A percentile compares a stretch with the other conserved stretches of the same genome.
phyloP scores from a whole-genome alignment of 1,284 basidiomycete species.

The Microbotryum violaceum region DNA sequence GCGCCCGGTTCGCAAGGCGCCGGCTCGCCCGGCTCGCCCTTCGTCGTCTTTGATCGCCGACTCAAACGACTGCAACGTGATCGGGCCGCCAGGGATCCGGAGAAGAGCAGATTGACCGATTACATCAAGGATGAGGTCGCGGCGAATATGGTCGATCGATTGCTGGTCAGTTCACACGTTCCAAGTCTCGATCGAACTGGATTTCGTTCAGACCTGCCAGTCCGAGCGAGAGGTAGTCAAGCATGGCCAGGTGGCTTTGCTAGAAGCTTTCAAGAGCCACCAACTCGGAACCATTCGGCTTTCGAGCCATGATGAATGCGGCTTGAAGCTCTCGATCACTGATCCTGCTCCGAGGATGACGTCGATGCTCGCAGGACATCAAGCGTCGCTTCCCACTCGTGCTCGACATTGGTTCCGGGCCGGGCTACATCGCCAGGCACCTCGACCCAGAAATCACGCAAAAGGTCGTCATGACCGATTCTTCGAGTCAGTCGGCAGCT shows the following conservation, averaged over 20 bases:
- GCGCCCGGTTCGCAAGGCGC: conserved; percentile 7
- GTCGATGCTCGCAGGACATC: conserved; percentile 60
- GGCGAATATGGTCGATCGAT: conserved; percentile 78
- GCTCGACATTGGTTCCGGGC: conserved; percentile 87
- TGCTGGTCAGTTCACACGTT: conserved; percentile 53
- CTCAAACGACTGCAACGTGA: conserved; percentile 77
- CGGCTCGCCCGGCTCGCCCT: conserved; percentile 19
- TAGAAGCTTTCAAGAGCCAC: neutral
- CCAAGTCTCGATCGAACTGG: too few species aligned
- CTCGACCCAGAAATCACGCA: conserved; percentile 63
- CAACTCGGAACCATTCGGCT: neutral
- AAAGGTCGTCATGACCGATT: conserved; percentile 80
- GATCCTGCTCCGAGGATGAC: neutral
- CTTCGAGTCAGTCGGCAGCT: conserved; percentile 55
- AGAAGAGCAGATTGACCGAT: conserved; percentile 69
- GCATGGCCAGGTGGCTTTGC: too few species aligned
- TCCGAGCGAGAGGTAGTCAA: too few species aligned
- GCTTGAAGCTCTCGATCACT: neutral
- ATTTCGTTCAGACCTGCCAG: too few species aligned
- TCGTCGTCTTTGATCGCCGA: conserved; percentile 70
- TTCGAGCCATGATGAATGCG: neutral
- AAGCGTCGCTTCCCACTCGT: conserved; percentile 72
- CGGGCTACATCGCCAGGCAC: conserved; percentile 82
- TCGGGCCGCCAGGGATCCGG: conserved; percentile 56
- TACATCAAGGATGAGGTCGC: conserved; percentile 88